Percentiles rank a stretch among this genome's conserved stretches.
Conservation (phyloP, 1,139 yeast genomes). For the Nakaseomyces nivariensis region DNA sequence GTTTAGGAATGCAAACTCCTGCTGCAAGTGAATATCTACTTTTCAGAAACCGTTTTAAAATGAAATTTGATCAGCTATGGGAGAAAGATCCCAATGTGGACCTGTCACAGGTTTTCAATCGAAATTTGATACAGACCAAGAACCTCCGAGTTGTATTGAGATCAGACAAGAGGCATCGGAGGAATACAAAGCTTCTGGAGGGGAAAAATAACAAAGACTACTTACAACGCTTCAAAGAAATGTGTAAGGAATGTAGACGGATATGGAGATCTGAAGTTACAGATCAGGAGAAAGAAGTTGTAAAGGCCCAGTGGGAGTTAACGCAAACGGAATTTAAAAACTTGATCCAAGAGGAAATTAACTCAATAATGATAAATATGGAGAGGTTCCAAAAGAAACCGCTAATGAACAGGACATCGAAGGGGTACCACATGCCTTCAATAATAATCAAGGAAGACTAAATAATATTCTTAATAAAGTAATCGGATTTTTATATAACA, state of each 20-base stretch:
- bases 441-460: neutral
- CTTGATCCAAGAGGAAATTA: constrained; percentile 9
- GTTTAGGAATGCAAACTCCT: constrained; percentile 17
- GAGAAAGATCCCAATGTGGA: neutral
- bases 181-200: neutral
- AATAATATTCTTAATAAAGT: neutral
- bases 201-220: neutral
- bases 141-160: neutral
- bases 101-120: neutral
- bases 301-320: constrained; percentile 11
- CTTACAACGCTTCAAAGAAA: constrained; percentile 13
- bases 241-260: constrained; percentile 20
- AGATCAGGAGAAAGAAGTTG: constrained; percentile 10
- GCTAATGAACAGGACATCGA: neutral
- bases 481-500: neutral
- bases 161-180: constrained; percentile 1
- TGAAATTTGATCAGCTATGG: constrained; percentile 12
- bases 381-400: constrained; percentile 1
- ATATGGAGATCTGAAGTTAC: constrained; percentile 18
- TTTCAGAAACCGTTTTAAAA: constrained; percentile 17
- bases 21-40: constrained; percentile 18
- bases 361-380: constrained; percentile 9
- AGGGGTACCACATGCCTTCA: neutral
- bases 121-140: neutral
- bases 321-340: constrained; percentile 10